Conservation (phyloP, 768 basidiomycete species). For the Mycena belliarum region DNA sequence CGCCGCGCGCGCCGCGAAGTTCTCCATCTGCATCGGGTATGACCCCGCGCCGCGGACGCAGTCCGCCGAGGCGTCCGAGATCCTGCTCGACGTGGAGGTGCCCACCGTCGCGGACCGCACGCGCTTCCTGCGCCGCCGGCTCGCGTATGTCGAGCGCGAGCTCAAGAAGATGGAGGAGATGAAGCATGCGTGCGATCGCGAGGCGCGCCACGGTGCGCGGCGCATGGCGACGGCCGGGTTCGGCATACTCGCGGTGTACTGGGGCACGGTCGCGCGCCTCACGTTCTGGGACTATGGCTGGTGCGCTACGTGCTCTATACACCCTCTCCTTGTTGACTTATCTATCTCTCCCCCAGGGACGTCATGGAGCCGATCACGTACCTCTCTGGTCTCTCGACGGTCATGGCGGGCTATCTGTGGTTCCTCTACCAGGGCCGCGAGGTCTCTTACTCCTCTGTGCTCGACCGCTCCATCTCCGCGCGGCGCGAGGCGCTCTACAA, state of each 20-base stretch:
- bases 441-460: slow-evolving; percentile 65
- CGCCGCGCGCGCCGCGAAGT: slow-evolving; percentile 54
- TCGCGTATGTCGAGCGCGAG: slow-evolving; percentile 43
- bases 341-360: slow-evolving; percentile 41
- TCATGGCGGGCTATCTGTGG: slow-evolving; percentile 65
- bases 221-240: slow-evolving; percentile 60
- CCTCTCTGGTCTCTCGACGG: slow-evolving; percentile 60
- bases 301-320: slow-evolving; percentile 27
- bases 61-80: slow-evolving; percentile 1
- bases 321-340: too few relatives aligned
- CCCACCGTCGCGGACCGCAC: slow-evolving; percentile 67
- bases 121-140: slow-evolving; percentile 51
- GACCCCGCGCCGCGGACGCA: slow-evolving; percentile 10
- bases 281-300: slow-evolving; percentile 66
- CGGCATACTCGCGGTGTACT: slow-evolving; percentile 61
- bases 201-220: slow-evolving; percentile 57
- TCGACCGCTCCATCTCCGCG: slow-evolving; percentile 58
- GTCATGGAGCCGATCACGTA: slow-evolving; percentile 73
- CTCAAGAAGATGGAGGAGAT: slow-evolving; percentile 52
- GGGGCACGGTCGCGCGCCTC: slow-evolving; percentile 62
- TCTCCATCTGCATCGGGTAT: slow-evolving; percentile 48
- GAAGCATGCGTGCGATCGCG: slow-evolving; percentile 55
- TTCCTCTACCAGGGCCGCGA: slow-evolving; percentile 63
- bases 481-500: slow-evolving; percentile 58
- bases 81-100: slow-evolving; percentile 51